A percentile compares a stretch with the other conserved stretches of the same genome.
These are phyloP conservation scores for Fusarium pseudocircinatum DNA, from an alignment of 2,329 filamentous ascomycete genomes.

Conservation along the genomic window DNA sequence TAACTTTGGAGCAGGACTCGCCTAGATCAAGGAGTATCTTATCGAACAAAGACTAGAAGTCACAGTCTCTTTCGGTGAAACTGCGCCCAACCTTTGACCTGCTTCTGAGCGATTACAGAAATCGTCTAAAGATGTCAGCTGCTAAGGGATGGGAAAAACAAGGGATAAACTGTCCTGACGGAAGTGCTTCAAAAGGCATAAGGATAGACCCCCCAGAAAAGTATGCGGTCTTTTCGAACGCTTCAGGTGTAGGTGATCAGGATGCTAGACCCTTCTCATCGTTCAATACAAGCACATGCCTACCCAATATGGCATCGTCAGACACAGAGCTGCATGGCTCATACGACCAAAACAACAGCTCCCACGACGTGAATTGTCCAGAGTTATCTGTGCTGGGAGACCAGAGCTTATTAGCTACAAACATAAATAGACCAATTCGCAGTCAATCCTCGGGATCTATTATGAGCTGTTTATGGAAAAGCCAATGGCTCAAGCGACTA, in stretches of 20 bases:
- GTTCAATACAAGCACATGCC: not conserved
- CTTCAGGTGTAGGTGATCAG: not conserved
- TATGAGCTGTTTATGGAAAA: conserved; percentile 47
- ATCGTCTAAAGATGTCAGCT: not conserved
- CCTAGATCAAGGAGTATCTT: conserved; percentile 4
- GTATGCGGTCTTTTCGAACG: not conserved
- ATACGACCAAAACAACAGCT: not conserved
- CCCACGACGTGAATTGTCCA: conserved; percentile 8
- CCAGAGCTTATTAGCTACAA: not conserved
- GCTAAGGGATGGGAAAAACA: not conserved
- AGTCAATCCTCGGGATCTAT: conserved; percentile 43
- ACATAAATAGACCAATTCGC: conserved; percentile 20
- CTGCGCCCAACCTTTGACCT: conserved; percentile 39
- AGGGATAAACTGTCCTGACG: conserved; percentile 35
- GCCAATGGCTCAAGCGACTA: conserved; percentile 48
- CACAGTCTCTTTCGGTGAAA: conserved; percentile 34
- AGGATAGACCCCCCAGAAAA: not conserved
- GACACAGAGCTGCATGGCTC: not conserved
- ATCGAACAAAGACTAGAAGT: conserved; percentile 29
- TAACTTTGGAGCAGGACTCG: not conserved
- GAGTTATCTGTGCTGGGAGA: not conserved
- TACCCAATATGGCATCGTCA: not conserved
- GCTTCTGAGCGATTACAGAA: conserved; percentile 13
- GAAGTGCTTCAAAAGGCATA: not conserved
- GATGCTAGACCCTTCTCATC: not conserved